A percentile compares a stretch with the other conserved stretches of the same genome.
phyloP scores from a whole-genome alignment of 768 basidiomycete genomes.

The Serendipita sp. region DNA sequence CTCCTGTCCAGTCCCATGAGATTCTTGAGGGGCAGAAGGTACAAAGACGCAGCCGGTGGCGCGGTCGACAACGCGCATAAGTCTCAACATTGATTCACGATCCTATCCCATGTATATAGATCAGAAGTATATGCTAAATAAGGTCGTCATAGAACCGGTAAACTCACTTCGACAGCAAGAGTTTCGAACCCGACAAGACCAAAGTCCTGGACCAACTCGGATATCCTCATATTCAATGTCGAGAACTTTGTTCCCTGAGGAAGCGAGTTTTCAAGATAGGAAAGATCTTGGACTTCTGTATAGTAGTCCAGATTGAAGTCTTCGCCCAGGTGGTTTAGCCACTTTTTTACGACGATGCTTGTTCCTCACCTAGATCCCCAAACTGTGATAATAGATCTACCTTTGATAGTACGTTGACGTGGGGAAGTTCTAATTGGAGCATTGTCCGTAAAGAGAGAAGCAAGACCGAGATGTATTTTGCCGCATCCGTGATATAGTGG shows the following conservation, averaged over 20 bases:
- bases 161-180: conserved; percentile 74
- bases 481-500: conserved; percentile 89
- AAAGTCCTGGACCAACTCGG: conserved; percentile 87
- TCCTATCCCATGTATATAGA: conserved; percentile 35
- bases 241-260: conserved; percentile 51
- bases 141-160: background rate
- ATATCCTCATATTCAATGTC: conserved; percentile 75
- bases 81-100: conserved; percentile 84
- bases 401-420: conserved; percentile 93
- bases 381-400: conserved; percentile 81
- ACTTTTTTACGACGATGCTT: background rate
- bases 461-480: conserved; percentile 86
- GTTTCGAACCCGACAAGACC: conserved; percentile 92
- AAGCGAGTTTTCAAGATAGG: conserved; percentile 66
- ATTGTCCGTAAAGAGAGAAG: conserved; percentile 87
- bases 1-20: conserved; percentile 14
- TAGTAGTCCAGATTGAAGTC: conserved; percentile 97
- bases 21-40: conserved; percentile 25
- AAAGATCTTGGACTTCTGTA: conserved; percentile 92
- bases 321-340: conserved; percentile 17
- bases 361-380: conserved; percentile 66
- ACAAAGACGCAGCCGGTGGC: conserved; percentile 86
- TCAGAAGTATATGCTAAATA: conserved; percentile 3
- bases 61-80: conserved; percentile 71
- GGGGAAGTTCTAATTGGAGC: conserved; percentile 97